Base-by-base conservation (phyloP, 805 yeast species). In the Lipomyces sp. region DNA sequence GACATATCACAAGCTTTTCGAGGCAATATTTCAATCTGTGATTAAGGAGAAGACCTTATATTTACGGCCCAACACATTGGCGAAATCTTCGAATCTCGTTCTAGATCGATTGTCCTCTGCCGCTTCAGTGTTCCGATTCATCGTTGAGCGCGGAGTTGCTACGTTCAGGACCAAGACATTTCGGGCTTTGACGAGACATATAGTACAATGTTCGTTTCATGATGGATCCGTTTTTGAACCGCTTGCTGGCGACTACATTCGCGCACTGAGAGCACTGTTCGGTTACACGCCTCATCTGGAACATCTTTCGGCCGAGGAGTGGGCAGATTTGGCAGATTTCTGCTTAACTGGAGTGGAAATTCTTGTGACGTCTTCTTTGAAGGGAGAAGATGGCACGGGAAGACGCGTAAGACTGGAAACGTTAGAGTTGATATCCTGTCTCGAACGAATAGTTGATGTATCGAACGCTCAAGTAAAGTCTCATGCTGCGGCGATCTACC, bases 401-500 rank as follows among this genome's bases (percentile, higher is more conserved):
- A 16, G 43, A 48, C 28, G 47, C 28, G 28, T 44, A 22, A 31
- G 55, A 36, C 31, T 33, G 18, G 49, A 59, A 26, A 74, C 86
- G 32, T 37, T 45, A 21, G 95, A 48, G 18, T 34, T 57, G 11
- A 28, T 57, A 13, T 18, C 23, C 10, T 47, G 51, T 29, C 36
- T 57, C 6, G 39, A 55, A 11, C 10, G 37, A 19, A 41, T 56
- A 16, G 35, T 51, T 18, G 38, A 41, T 13, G 40, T 47, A 4
- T 32, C 53, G 13, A 47, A 33, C n/a, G 51, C 57, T 16, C 51
- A 18, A 13, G 11, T 43, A 11, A 14, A 8, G 18, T 7, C 24
- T 7, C 31, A 24, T 3, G 38, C 29, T 3, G 32, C 16, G n/a
- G 19, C 14, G 19, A 34, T 57, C 0, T 42, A 36, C 16, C 21